phyloP scores from a whole-genome alignment of 441 rosid genomes.

The Daphne laureola region DNA sequence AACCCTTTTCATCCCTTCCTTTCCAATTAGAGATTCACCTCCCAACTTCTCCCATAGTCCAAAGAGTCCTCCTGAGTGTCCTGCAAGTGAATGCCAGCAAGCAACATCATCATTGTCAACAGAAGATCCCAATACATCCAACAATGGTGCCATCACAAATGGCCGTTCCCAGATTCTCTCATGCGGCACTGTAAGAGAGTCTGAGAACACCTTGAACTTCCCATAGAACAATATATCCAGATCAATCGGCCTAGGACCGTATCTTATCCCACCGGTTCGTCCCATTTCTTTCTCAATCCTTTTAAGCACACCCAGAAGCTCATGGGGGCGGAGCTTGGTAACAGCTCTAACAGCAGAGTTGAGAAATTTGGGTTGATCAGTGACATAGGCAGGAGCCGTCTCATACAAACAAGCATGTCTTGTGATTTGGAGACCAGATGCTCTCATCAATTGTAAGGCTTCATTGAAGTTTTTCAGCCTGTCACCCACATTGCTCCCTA shows the following conservation, averaged over 20 bases:
- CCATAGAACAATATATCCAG: conserved; percentile 90
- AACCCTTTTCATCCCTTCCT: conserved; percentile 72
- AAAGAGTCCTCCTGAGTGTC: conserved; percentile 44
- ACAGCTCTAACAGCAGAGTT: conserved; percentile 86
- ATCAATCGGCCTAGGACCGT: conserved; percentile 90
- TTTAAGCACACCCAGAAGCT: conserved; percentile 64
- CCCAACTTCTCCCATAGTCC: conserved; percentile 74
- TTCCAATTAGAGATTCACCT: conserved; percentile 67
- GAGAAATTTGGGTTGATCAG: conserved; percentile 83
- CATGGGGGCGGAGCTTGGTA: conserved; percentile 80
- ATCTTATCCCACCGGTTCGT: conserved; percentile 63
- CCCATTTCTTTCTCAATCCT: conserved; percentile 80
- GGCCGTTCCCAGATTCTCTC: conserved; percentile 93
- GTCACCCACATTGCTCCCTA: conserved; percentile 92
- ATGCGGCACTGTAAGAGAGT: conserved; percentile 59
- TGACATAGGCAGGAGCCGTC: conserved; percentile 86
- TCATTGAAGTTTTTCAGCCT: conserved; percentile 57
- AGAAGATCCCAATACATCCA: conserved; percentile 64
- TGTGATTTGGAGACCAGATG: conserved; percentile 44
- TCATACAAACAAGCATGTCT: conserved; percentile 86
- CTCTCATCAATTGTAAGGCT: conserved; percentile 61
- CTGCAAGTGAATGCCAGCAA: conserved; percentile 68
- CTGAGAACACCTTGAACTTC: conserved; percentile 49
- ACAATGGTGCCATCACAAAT: conserved; percentile 86
- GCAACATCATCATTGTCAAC: conserved; percentile 63